These are phyloP conservation scores for Cercospora zeae-maydis DNA, from an alignment of 2,329 filamentous ascomycete species.

Conservation along the genomic window DNA sequence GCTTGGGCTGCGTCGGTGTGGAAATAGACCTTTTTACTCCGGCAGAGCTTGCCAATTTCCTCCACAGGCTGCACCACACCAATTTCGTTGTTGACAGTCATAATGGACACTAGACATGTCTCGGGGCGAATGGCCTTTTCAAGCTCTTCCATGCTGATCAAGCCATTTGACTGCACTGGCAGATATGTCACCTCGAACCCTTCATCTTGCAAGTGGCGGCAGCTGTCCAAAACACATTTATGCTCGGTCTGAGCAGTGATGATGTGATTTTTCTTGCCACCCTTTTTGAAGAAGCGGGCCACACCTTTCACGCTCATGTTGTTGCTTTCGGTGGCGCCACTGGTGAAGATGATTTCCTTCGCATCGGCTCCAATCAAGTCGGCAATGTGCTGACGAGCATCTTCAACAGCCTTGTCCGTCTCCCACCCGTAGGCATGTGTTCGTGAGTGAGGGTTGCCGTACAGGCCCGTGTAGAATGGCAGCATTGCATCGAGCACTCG, in stretches of 20 bases:
- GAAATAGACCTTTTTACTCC: slow-evolving; percentile 92
- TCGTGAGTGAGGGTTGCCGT: slow-evolving; percentile 94
- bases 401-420: slow-evolving; percentile 88
- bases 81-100: slow-evolving; percentile 99
- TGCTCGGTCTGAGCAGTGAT: slow-evolving; percentile 97
- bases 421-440: slow-evolving; percentile 99
- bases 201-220: slow-evolving; percentile 92
- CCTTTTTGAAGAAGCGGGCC: slow-evolving; percentile 86
- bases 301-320: slow-evolving; percentile 99
- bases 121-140: slow-evolving; percentile 87
- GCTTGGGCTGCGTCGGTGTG: slow-evolving; percentile 96
- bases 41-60: slow-evolving; percentile 88
- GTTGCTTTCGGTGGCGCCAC: slow-evolving; percentile 96
- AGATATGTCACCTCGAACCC: slow-evolving; percentile 97
- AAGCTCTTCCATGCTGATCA: slow-evolving; percentile 78
- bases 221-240: slow-evolving; percentile 98
- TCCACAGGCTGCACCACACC: slow-evolving; percentile 96
- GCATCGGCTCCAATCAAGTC: slow-evolving; percentile 86
- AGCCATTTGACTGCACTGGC: slow-evolving; percentile 80
- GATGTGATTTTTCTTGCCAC: slow-evolving; percentile 96
- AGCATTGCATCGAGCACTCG: slow-evolving; percentile 96
- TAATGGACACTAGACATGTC: slow-evolving; percentile 89
- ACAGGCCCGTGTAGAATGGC: slow-evolving; percentile 86
- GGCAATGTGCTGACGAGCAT: slow-evolving; percentile 79
- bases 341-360: slow-evolving; percentile 99